Evolutionary conservation across 768 basidiomycete genomes (phyloP), one percentile per base, ranked within the genome.

Genomic region (Kwoniella europaea): DNA sequence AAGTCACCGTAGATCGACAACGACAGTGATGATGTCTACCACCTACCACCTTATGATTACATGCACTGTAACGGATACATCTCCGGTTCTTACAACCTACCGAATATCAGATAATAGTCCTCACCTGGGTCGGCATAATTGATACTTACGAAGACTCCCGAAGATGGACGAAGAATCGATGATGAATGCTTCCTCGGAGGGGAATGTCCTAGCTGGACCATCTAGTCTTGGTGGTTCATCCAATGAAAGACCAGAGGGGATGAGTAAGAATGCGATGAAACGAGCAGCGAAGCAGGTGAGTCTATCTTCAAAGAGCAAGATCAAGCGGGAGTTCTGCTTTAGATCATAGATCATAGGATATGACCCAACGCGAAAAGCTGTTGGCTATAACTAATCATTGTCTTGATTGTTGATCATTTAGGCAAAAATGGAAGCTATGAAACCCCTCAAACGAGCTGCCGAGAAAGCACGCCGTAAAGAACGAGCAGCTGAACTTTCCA

Each of bases 261-360:
- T 80, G 71, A 79, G 77, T 54, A 81, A 82, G 71, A 77, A 68
- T 50, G 80, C 80, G 0, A 70, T 76, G 76, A 82, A 82, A 59
- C 74, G 74, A 53, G 79, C 79, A 27, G 79, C 79, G 1, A 76
- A 67, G 58, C 64, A 72, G 71, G 80, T 81, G 42, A 22, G 76
- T 35, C 35, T 4, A 35, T 35, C 0, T 35, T 35, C 7, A 35
- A 35, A 35, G 1, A 35, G 5, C 35, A 35, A 35, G 1, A 35
- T 35, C 5, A 35, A 35, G 35, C 35, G 35, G 35, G 7, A 6
- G 35, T 35, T 35, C 35, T 35, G 35, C 0, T 35, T 35, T 35
- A 35, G 35, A 35, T 35, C 35, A 35, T 35, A 0, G 35, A 35
- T 35, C 7, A 9, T 35, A 27, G 35, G 35, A 4, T 35, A 35